Evolutionary conservation across 345 rosid genomes (phyloP).

Genomic region (Citropsis articulata): DNA sequence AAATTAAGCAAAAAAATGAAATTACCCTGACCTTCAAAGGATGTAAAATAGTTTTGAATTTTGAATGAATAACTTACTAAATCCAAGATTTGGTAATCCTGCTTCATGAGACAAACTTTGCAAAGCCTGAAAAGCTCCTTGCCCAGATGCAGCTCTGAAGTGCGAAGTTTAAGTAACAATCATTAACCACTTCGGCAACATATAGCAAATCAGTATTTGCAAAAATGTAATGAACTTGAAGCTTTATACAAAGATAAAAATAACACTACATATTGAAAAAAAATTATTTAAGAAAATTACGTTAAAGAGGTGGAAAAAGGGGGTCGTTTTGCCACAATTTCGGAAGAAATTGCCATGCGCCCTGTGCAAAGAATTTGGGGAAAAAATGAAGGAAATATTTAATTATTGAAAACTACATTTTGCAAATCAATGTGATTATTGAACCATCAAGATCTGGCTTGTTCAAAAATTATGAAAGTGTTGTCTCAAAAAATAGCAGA

Average conservation of each 20-base stretch:
- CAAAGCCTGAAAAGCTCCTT: constrained; percentile 70
- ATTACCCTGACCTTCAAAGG: neutral
- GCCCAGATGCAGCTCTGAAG: constrained; percentile 88
- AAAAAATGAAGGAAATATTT: neutral
- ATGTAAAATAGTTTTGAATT: constrained; percentile 1
- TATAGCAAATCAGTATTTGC: neutral
- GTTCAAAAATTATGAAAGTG: neutral
- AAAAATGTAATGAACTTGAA: neutral
- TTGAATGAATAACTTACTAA: constrained; percentile 43
- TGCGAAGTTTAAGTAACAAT: constrained; percentile 19
- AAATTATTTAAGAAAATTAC: neutral
- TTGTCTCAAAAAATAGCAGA: neutral
- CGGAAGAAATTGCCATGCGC: neutral
- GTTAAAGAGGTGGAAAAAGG: neutral
- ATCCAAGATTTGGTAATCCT: constrained; percentile 60
- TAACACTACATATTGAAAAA: neutral
- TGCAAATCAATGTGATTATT: neutral
- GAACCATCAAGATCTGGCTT: neutral
- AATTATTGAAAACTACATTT: neutral
- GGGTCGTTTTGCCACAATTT: neutral
- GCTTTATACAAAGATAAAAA: neutral
- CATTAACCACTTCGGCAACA: constrained; percentile 4
- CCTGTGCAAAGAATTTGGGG: neutral
- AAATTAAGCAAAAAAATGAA: constrained; percentile 4
- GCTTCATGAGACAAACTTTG: constrained; percentile 68